These are phyloP conservation scores for Flaveria linearis DNA, from an alignment of 129 eudicot species.

Conservation along the genomic window DNA sequence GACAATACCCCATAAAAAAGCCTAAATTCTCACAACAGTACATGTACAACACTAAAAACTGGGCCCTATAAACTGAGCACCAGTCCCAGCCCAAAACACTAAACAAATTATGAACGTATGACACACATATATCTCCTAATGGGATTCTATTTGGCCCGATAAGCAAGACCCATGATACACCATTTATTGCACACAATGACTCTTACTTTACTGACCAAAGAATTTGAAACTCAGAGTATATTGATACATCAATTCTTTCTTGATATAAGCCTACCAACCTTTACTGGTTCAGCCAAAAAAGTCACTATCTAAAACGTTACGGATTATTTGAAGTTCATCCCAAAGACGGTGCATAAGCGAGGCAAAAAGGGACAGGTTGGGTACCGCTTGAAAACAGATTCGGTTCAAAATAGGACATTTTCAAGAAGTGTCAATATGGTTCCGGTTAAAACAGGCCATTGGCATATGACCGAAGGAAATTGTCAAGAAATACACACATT, in stretches of 20 bases:
- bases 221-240: neutral
- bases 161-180: too few relatives aligned
- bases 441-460: neutral
- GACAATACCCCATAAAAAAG: too few relatives aligned
- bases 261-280: neutral
- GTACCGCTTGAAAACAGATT: neutral
- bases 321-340: neutral
- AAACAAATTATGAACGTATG: too few relatives aligned
- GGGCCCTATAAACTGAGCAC: too few relatives aligned
- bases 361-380: neutral
- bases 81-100: too few relatives aligned
- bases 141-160: too few relatives aligned
- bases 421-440: neutral
- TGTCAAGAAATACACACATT: neutral
- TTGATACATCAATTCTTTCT: neutral
- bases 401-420: too few relatives aligned
- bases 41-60: too few relatives aligned
- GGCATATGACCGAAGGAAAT: neutral
- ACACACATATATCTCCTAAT: too few relatives aligned
- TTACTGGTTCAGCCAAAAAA: conserved; percentile 5
- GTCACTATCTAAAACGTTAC: neutral
- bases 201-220: neutral
- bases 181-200: too few relatives aligned
- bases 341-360: neutral
- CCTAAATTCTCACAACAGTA: too few relatives aligned